These are phyloP conservation scores for Cyamopsis tetragonoloba DNA, from an alignment of 306 rosid genomes.

Conservation along the genomic window DNA sequence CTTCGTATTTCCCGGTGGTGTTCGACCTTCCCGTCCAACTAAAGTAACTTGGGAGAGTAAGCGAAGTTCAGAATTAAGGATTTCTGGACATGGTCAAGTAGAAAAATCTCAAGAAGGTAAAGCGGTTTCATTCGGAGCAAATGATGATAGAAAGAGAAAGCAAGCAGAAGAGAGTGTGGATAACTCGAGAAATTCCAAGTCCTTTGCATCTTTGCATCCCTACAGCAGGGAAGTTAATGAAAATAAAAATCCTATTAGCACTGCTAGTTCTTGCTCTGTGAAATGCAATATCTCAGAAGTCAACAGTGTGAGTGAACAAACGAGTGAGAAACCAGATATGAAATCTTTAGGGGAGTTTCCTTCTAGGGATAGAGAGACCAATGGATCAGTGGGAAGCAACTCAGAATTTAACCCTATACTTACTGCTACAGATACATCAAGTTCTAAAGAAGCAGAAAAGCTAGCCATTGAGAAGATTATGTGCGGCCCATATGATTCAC, in stretches of 20 bases:
- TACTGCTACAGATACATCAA: constrained; percentile 33
- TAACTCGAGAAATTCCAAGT: constrained; percentile 38
- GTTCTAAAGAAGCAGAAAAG: constrained; percentile 61
- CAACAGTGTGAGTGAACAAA: constrained; percentile 31
- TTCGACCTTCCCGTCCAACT: constrained; percentile 62
- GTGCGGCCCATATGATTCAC: constrained; percentile 48
- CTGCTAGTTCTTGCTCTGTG: constrained; percentile 36
- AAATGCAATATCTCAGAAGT: constrained; percentile 32
- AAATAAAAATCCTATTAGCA: constrained; percentile 40
- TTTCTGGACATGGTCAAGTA: constrained; percentile 39
- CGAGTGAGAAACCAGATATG: constrained; percentile 37
- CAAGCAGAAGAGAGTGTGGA: constrained; percentile 46
- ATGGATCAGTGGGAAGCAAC: constrained; percentile 34
- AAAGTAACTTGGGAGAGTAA: constrained; percentile 64
- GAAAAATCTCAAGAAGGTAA: constrained; percentile 45
- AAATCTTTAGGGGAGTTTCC: constrained; percentile 38
- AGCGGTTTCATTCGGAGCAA: constrained; percentile 40
- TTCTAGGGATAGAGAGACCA: constrained; percentile 40
- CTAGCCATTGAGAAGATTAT: constrained; percentile 56
- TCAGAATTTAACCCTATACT: constrained; percentile 19
- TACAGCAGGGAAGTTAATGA: constrained; percentile 43
- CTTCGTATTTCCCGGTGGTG: constrained; percentile 77
- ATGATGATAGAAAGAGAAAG: constrained; percentile 65
- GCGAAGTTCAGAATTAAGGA: constrained; percentile 53
- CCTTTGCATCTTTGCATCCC: constrained; percentile 27